Percentiles rank a stretch among this genome's conserved stretches.
Conservation (phyloP, 768 basidiomycete species). For the Tulasnella sp. region DNA sequence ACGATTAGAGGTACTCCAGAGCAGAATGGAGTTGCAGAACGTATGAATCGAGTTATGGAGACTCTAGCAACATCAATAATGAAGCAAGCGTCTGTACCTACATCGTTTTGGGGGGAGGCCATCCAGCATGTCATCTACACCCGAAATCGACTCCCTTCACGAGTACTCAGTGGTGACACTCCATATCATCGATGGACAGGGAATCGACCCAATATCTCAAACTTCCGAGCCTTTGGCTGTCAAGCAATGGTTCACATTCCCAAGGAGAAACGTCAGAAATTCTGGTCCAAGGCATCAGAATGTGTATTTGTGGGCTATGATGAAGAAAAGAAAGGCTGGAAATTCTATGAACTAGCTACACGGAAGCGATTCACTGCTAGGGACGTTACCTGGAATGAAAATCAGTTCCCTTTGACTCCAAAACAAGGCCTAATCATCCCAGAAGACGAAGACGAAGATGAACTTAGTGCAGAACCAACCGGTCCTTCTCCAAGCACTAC, state of each 20-base stretch:
- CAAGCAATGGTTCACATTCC: neutral
- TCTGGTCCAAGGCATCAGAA: neutral
- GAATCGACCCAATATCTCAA: constrained; percentile 8
- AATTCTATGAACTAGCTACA: constrained; percentile 10
- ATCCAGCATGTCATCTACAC: constrained; percentile 2
- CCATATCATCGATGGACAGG: constrained; percentile 1
- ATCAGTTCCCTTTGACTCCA: constrained; percentile 4
- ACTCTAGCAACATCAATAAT: constrained; percentile 1
- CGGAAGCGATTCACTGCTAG: neutral
- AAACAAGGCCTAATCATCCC: no score
- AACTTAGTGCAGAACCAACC: no score
- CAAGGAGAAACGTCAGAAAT: constrained; percentile 21
- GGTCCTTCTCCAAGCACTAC: no score
- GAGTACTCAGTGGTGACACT: neutral
- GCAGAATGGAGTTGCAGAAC: constrained; percentile 14
- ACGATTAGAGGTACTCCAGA: constrained; percentile 6
- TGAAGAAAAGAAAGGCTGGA: neutral
- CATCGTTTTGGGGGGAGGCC: neutral
- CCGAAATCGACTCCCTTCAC: neutral
- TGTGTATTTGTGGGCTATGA: constrained; percentile 11
- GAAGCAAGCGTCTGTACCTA: neutral
- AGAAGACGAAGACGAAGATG: no score
- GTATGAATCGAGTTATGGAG: constrained; percentile 1
- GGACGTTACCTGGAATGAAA: neutral
- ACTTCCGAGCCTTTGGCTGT: constrained; percentile 10